Conservation (phyloP, 2,329 filamentous ascomycete genomes). For the Pyrenochaeta sp. region DNA sequence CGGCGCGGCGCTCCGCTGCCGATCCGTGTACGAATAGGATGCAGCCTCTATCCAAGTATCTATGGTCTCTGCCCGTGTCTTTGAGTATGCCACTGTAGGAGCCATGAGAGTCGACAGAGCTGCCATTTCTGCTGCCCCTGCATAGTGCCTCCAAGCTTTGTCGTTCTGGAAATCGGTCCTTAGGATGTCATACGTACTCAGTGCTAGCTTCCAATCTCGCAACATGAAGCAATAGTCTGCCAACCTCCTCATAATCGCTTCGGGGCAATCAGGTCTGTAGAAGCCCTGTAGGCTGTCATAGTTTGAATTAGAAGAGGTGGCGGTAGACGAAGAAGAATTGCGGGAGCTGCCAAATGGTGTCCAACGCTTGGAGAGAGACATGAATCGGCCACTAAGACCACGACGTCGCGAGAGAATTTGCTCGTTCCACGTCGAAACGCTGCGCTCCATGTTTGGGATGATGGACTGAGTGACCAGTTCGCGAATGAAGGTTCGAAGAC, state of each 20-base stretch:
- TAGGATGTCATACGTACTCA: conserved; percentile 90
- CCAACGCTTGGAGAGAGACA: conserved; percentile 91
- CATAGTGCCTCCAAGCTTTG: conserved; percentile 96
- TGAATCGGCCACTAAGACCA: conserved; percentile 90
- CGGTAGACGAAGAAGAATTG: conserved; percentile 61
- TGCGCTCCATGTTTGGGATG: conserved; percentile 94
- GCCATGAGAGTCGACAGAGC: conserved; percentile 83
- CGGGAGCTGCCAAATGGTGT: conserved; percentile 78
- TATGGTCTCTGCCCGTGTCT: conserved; percentile 79
- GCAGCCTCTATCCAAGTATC: conserved; percentile 90
- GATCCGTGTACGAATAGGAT: conserved; percentile 87
- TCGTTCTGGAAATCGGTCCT: conserved; percentile 90
- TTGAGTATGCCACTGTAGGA: conserved; percentile 74
- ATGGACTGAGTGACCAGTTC: conserved; percentile 97
- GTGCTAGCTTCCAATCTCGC: conserved; percentile 90
- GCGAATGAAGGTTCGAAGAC: conserved; percentile 86
- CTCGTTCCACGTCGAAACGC: conserved; percentile 93
- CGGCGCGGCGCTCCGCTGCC: conserved; percentile 72
- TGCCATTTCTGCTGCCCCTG: conserved; percentile 93
- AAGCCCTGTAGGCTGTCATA: conserved; percentile 81
- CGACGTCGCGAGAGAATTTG: conserved; percentile 90
- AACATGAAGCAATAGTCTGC: conserved; percentile 98
- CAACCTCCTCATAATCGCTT: conserved; percentile 90
- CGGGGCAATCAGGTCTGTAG: conserved; percentile 82
- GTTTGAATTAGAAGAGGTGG: conserved; percentile 65